Evolutionary conservation across 2,329 filamentous ascomycete genomes (phyloP), one percentile per base, ranked within the genome.

Genomic region (Kalmusia sp.): DNA sequence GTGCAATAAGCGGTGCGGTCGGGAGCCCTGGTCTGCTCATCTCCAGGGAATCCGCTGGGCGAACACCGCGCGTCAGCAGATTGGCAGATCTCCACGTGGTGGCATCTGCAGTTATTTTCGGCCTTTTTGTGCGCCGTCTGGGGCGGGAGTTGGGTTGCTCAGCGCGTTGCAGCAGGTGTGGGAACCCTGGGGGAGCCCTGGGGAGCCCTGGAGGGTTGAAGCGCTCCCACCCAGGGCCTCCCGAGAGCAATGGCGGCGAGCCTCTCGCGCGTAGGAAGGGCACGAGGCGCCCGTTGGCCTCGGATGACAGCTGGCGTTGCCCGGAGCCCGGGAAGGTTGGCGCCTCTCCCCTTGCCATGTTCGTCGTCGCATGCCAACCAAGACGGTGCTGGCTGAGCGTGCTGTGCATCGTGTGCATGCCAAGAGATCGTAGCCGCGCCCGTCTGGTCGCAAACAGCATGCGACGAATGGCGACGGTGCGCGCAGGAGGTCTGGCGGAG

Each of bases 41-140:
- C 55, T 65, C 57, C 3, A 57, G 52, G 54, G 40, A 54, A 54
- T 55, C 65, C 58, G 57, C 57, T 58, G 57, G 57, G 58, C 61
- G 57, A 57, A 57, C 62, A 64, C 48, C 47, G 59, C 54, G 57
- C 65, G 55, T 63, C 57, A 61, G 64, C 60, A 60, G 58, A 44
- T 30, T 58, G 57, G 62, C 59, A 61, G 57, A 68, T 71, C 57
- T 57, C 70, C 70, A 73, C 70, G 70, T 73, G 70, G 70, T 46
- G 41, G 41, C 28, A 55, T 52, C 39, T 51, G 62, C 62, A 47
- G 11, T 49, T 35, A 31, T 33, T 51, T 38, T 52, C 28, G 39
- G 45, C 34, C 22, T 19, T 51, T 45, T 14, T 24, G 37, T 43
- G 59, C 55, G 62, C 61, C 58, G 63, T 60, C 63, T 58, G 49